Evolutionary conservation across 495 filamentous ascomycete species (phyloP), one percentile per base, ranked within the genome.

Genomic region (Penicillium arizonense): DNA sequence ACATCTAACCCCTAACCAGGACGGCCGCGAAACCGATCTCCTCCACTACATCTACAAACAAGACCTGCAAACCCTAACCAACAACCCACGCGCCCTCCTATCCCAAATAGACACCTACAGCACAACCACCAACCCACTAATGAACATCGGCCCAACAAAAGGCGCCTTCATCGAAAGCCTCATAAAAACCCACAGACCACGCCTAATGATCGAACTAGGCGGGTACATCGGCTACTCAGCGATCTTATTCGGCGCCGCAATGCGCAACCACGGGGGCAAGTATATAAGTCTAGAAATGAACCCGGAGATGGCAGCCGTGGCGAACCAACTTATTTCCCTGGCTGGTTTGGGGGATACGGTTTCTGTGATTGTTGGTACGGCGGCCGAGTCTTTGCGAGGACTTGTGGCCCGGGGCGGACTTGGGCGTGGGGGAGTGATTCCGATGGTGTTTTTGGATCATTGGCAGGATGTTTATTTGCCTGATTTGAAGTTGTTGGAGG

Each of bases 191-290:
- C 62, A 77, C 16, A 82, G 81, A 55, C 88, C 88, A 0, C 44
- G 72, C 11, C 68, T 73, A 3, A 78, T 88, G 61, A 74, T 88
- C 21, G 86, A 89, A 62, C 68, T 88, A 4, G 86, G 86, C 33
- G 83, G 81, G n/a, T 89, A 89, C 62, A 69, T 87, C 30, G 86
- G 86, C 33, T 90, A 88, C 68, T 89, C 84, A 0, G 79, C 82
- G 24, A 77, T 90, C 36, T 71, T 86, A 2, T 90, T 89, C 53
- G 84, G 77, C 12, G 69, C 77, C 20, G 81, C 82, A 12, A 61
- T 87, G n/a, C 72, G 75, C 21, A 71, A 74, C 9, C 78, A 80
- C 24, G 82, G 81, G 13, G 18, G 3, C 68, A 70, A 48, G 65
- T 84, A 86, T 56, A 85, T 72, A 64, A 85, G 81, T 59, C 61